These are phyloP conservation scores for Crithidia acanthocephali DNA, from an alignment of 208 protist genomes.

Conservation along the genomic window DNA sequence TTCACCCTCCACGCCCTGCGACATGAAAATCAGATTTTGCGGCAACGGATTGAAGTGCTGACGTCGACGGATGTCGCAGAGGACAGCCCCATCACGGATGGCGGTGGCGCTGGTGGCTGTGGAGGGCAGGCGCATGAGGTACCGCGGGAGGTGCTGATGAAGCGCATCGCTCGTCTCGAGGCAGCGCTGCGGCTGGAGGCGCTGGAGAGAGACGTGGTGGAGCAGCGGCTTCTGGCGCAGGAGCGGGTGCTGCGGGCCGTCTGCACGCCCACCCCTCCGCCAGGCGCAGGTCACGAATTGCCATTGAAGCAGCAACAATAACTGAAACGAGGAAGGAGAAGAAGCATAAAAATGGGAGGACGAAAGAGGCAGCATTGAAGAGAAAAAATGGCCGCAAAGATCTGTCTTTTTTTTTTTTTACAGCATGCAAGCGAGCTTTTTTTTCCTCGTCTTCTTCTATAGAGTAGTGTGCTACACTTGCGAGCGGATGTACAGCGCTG, in stretches of 20 bases:
- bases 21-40: constrained; percentile 47
- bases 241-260: constrained; percentile 39
- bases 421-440: too few relatives aligned
- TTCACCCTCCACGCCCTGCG: constrained; percentile 41
- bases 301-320: not conserved
- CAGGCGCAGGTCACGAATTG: not conserved
- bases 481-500: too few relatives aligned
- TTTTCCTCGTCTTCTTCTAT: too few relatives aligned
- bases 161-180: constrained; percentile 47
- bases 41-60: constrained; percentile 44
- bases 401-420: too few relatives aligned
- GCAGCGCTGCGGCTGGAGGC: constrained; percentile 54
- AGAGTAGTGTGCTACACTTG: too few relatives aligned
- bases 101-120: not conserved
- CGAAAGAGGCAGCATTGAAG: too few relatives aligned
- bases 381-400: too few relatives aligned
- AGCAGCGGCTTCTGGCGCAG: constrained; percentile 44
- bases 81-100: constrained; percentile 9
- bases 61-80: constrained; percentile 25
- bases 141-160: constrained; percentile 24
- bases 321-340: too few relatives aligned
- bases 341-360: too few relatives aligned
- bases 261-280: constrained; percentile 4
- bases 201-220: constrained; percentile 47
- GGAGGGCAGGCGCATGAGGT: constrained; percentile 13